Conservation (phyloP, 352 stramenopile genomes). For the Globisporangium polare region DNA sequence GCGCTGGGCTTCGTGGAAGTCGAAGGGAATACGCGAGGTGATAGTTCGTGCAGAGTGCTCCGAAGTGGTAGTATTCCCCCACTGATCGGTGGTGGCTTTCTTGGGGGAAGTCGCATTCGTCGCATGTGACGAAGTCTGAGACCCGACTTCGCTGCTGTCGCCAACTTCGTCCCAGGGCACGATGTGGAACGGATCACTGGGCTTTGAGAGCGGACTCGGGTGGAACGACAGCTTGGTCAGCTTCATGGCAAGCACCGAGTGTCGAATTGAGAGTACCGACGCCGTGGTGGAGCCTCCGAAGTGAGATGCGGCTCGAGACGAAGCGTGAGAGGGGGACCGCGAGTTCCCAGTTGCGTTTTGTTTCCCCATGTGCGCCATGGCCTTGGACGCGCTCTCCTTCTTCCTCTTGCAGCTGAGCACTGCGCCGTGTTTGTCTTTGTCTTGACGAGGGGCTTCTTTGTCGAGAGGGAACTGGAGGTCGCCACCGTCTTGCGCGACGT, state of each 20-base stretch:
- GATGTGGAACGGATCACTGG: constrained; percentile 11
- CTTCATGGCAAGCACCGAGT: constrained; percentile 23
- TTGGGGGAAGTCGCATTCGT: too few relatives aligned
- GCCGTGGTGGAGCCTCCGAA: constrained; percentile 20
- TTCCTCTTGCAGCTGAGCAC: constrained; percentile 7
- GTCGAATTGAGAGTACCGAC: constrained; percentile 17
- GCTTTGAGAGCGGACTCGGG: background rate
- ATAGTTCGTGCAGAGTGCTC: background rate
- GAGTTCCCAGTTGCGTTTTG: constrained; percentile 11
- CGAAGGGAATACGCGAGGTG: constrained; percentile 20
- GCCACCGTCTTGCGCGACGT: background rate
- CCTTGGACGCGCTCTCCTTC: constrained; percentile 14
- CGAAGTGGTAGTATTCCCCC: background rate
- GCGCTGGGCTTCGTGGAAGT: constrained; percentile 35
- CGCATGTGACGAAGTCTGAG: background rate
- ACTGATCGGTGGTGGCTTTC: background rate
- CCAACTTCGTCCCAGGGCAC: constrained; percentile 9
- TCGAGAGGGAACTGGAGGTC: constrained; percentile 11
- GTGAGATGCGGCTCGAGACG: constrained; percentile 29
- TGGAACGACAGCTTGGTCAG: constrained; percentile 27
- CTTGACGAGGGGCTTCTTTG: background rate
- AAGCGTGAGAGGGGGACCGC: constrained; percentile 25
- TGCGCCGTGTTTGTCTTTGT: constrained; percentile 7
- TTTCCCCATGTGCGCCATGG: constrained; percentile 8
- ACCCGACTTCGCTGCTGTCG: background rate